Percentiles rank a stretch among this genome's conserved stretches.
phyloP scores from a whole-genome alignment of 495 filamentous ascomycete genomes.

The Choiromyces venosus region DNA sequence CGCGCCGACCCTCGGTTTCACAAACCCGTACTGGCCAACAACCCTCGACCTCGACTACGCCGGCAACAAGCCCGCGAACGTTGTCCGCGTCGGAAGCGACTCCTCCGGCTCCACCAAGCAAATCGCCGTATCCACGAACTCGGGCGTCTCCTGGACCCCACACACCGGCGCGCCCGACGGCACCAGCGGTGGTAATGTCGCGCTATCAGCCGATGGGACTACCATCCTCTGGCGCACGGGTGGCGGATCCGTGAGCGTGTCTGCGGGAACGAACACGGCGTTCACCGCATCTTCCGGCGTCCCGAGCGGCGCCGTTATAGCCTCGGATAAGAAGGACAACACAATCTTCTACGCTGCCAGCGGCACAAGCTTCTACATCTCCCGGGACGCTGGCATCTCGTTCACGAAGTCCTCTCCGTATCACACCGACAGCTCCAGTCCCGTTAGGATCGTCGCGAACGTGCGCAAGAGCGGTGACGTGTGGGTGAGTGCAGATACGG shows the following conservation, averaged over 20 bases:
- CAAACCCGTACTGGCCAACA: slow-evolving; percentile 50
- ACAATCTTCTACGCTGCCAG: slow-evolving; percentile 53
- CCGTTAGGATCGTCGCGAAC: slow-evolving; percentile 49
- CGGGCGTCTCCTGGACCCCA: slow-evolving; percentile 47
- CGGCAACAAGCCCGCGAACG: slow-evolving; percentile 50
- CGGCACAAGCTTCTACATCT: slow-evolving; percentile 48
- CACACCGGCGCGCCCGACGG: slow-evolving; percentile 47
- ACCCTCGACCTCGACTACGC: slow-evolving; percentile 55
- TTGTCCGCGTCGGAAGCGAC: slow-evolving; percentile 54
- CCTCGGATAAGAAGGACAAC: slow-evolving; percentile 51
- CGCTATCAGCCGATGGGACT: slow-evolving; percentile 52
- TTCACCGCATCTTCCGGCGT: slow-evolving; percentile 49
- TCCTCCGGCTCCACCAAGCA: slow-evolving; percentile 40
- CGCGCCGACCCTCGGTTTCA: slow-evolving; percentile 50
- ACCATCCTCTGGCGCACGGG: slow-evolving; percentile 50
- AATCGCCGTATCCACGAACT: slow-evolving; percentile 40
- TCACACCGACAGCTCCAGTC: slow-evolving; percentile 32
- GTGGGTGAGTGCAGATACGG: slow-evolving; percentile 51
- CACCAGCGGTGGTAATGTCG: slow-evolving; percentile 48
- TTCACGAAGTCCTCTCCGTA: slow-evolving; percentile 45
- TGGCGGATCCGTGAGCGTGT: slow-evolving; percentile 26
- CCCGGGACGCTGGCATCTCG: slow-evolving; percentile 46
- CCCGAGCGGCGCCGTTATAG: slow-evolving; percentile 48
- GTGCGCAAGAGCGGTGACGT: slow-evolving; percentile 51
- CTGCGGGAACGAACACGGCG: slow-evolving; percentile 32